Base-by-base conservation (phyloP, 2,329 filamentous ascomycete genomes). In the Seiridium cupressi region DNA sequence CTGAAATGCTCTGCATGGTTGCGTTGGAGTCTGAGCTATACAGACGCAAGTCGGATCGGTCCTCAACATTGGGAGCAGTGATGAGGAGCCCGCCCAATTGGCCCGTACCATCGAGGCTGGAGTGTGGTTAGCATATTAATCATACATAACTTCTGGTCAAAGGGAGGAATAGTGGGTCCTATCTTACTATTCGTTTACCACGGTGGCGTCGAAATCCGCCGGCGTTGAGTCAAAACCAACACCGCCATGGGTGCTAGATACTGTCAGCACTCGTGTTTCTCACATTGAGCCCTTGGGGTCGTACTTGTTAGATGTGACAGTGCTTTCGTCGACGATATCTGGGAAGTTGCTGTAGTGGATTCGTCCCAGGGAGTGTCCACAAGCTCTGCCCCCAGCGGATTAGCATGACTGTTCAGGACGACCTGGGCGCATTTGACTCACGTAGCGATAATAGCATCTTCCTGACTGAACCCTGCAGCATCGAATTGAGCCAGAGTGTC, bases 21-120 rank as follows among this genome's bases (percentile, higher is more conserved):
- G 32, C 55, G 32, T 57, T 57, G n/a, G 18, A 32, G 55, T 57
- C 55, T 11, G 55, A 57, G n/a, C 8, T 46, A 18, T 57, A 57
- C n/a, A 57, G 31, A n/a, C 55, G 55, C 44, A 57, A 34, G 42
- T 48, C 55, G n/a, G 55, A 57, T 35, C 55, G 55, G n/a, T 57
- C 55, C 32, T 26, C n/a, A 6, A 57, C 32, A 26, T 46, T 57
- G 31, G 55, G 40, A 1, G 55, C 55, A 1, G 55, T 57, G 44
- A 57, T 35, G 3, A 57, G 55, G 31, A 35, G 42, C 13, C 55
- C 55, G 1, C 55, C 55, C n/a, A 57, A 11, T 7, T 18, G 8
- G 1, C 55, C 55, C 18, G 40, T 57, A 9, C 44, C 42, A 3
- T 57, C 55, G 6, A 57, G 55, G 11, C 55, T 57, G 13, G 11